phyloP scores from a whole-genome alignment of 768 basidiomycete species.

The Lactarius tabidus region DNA sequence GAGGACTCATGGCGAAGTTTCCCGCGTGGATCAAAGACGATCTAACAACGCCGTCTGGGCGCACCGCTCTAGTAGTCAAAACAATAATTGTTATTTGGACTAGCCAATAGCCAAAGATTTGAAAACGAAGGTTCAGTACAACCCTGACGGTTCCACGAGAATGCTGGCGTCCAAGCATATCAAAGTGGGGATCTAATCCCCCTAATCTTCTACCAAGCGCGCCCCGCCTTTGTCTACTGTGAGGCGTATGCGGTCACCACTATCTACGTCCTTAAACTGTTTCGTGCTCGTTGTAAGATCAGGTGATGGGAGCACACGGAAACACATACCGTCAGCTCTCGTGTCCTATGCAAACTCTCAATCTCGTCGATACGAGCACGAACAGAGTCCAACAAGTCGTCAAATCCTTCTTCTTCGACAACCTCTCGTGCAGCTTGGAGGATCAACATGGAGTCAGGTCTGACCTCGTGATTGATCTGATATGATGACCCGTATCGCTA shows the following conservation, averaged over 20 bases:
- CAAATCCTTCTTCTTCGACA: constrained; percentile 70
- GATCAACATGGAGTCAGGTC: constrained; percentile 75
- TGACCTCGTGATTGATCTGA: constrained; percentile 69
- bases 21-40: background rate
- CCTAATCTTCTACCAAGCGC: constrained; percentile 31
- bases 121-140: background rate
- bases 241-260: constrained; percentile 42
- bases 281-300: constrained; percentile 15
- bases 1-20: no score
- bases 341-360: constrained; percentile 75
- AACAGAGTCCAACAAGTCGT: constrained; percentile 69
- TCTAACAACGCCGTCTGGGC: background rate
- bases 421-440: constrained; percentile 70
- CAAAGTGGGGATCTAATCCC: background rate
- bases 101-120: background rate
- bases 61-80: background rate
- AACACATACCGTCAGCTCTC: constrained; percentile 60
- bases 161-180: background rate
- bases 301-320: background rate
- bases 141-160: background rate
- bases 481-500: background rate
- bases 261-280: constrained; percentile 42
- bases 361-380: constrained; percentile 80
- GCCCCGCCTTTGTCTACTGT: constrained; percentile 56
- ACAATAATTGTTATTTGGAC: background rate